Percentiles rank a stretch among this genome's conserved stretches.
Conservation (phyloP, 139 green algal species). For the Micromonas commoda region DNA sequence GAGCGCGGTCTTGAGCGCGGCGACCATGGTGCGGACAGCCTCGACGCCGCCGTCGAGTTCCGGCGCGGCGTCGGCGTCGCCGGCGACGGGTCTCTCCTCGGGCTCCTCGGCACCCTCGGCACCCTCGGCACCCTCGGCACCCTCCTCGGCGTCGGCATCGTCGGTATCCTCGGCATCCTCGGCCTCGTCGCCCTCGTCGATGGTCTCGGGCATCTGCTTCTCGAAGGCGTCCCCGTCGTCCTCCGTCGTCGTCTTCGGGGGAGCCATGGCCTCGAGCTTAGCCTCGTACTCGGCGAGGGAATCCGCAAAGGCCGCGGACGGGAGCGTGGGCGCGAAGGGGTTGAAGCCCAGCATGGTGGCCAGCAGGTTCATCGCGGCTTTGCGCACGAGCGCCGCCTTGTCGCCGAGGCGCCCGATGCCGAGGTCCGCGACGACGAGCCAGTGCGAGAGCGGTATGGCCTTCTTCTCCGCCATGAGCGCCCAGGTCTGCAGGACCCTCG, state of each 20-base stretch:
- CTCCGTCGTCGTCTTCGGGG: background rate
- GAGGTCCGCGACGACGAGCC: conserved; percentile 56
- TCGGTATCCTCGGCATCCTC: conserved; percentile 3
- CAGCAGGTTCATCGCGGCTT: conserved; percentile 67
- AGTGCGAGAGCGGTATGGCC: conserved; percentile 58
- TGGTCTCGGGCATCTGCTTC: background rate
- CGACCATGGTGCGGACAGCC: conserved; percentile 17
- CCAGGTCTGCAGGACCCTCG: conserved; percentile 63
- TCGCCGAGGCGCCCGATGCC: conserved; percentile 71
- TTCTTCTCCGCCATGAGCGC: conserved; percentile 54
- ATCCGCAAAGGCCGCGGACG: conserved; percentile 46
- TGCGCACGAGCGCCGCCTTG: conserved; percentile 63
- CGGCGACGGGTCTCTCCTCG: background rate
- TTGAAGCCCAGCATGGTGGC: conserved; percentile 60
- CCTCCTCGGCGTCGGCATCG: background rate
- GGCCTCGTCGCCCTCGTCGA: conserved; percentile 12
- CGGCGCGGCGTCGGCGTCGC: background rate
- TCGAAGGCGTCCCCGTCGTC: background rate
- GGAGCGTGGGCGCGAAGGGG: conserved; percentile 62
- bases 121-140: background rate
- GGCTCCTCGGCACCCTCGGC: background rate
- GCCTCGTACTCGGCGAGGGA: conserved; percentile 24
- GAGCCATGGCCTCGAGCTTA: conserved; percentile 17
- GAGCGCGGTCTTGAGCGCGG: conserved; percentile 24
- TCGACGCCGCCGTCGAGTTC: conserved; percentile 21